Evolutionary conservation across 2,329 filamentous ascomycete genomes (phyloP).

Genomic region (Venturia oleaginea): DNA sequence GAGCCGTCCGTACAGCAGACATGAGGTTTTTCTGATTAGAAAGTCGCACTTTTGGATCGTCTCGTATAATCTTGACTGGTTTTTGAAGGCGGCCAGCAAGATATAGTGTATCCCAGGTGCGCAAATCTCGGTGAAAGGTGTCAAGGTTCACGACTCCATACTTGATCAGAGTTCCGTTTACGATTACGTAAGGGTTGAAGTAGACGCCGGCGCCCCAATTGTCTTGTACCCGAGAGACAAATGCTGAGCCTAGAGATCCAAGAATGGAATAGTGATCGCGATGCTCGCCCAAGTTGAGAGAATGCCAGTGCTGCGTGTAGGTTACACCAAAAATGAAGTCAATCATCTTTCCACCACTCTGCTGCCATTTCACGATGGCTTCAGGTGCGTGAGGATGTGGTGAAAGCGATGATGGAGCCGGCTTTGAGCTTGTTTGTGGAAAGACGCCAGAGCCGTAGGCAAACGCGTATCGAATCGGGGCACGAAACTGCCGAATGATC

Average conservation of each 20-base stretch:
- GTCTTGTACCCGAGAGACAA: conserved; percentile 80
- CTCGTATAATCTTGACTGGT: conserved; percentile 92
- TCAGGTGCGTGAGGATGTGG: conserved; percentile 75
- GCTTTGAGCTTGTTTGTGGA: conserved; percentile 52
- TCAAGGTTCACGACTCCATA: conserved; percentile 95
- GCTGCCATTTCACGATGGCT: conserved; percentile 75
- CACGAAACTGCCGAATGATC: conserved; percentile 83
- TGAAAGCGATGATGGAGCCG: conserved; percentile 40
- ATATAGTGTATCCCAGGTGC: conserved; percentile 89
- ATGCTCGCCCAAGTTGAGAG: conserved; percentile 79
- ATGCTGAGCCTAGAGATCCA: conserved; percentile 71
- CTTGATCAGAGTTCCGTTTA: conserved; percentile 94
- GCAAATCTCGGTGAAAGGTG: conserved; percentile 77
- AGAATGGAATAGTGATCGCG: conserved; percentile 86
- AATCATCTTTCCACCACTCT: conserved; percentile 88
- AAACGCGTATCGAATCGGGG: conserved; percentile 92
- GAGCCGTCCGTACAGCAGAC: conserved; percentile 79
- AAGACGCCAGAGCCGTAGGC: conserved; percentile 97
- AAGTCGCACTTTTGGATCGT: conserved; percentile 83
- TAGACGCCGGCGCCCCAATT: conserved; percentile 88
- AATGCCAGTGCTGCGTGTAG: conserved; percentile 94
- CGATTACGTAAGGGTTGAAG: conserved; percentile 90
- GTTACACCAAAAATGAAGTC: conserved; percentile 97
- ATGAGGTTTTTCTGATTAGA: conserved; percentile 95
- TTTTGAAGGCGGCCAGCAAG: conserved; percentile 95